Base-by-base conservation (phyloP, 805 yeast genomes). In the Wickerhamiella lipophila region DNA sequence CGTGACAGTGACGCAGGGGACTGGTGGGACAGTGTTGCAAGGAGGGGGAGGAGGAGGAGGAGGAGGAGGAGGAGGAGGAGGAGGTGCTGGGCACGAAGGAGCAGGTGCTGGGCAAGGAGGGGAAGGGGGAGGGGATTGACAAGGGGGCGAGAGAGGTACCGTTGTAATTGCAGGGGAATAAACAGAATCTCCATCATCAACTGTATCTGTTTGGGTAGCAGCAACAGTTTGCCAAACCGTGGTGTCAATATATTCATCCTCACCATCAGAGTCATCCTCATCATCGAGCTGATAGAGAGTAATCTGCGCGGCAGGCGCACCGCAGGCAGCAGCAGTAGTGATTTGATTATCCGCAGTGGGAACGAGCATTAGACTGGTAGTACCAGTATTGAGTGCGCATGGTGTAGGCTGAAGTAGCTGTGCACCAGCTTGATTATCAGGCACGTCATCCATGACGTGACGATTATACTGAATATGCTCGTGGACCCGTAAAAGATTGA, bases 201-300 rank as follows among this genome's bases (percentile, higher is more conserved):
- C 11, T 12, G 29, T 23, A 12, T 32, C 41, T 9, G 47, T 44
- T n/a, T 32, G 39, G 15, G 47, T 44, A 9, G 47, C 39, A 13
- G 41, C 23, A 19, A 44, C 32, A 23, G 47, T 44, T 16, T 44
- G 47, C 41, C 41, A 44, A 23, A 44, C 34, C 22, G 47, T 44
- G 3, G 30, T 23, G 21, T 40, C 43, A 23, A 19, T 19, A 16
- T 30, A n/a, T 18, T 44, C 40, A 29, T 44, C 47, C 7, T 25
- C 38, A 2, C 19, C 39, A 11, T 23, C 29, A 3, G 25, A n/a
- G 25, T 29, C 25, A 30, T 34, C 32, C 41, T 44, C 47, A 16
- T 44, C 47, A 44, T 21, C 22, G 15, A 23, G 39, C n/a, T 34
- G 40, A 32, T 34, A 30, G 34, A 22, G 19, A 19, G 19, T 23